These are phyloP conservation scores for Mycena metata DNA, from an alignment of 768 basidiomycete genomes.

Conservation along the genomic window DNA sequence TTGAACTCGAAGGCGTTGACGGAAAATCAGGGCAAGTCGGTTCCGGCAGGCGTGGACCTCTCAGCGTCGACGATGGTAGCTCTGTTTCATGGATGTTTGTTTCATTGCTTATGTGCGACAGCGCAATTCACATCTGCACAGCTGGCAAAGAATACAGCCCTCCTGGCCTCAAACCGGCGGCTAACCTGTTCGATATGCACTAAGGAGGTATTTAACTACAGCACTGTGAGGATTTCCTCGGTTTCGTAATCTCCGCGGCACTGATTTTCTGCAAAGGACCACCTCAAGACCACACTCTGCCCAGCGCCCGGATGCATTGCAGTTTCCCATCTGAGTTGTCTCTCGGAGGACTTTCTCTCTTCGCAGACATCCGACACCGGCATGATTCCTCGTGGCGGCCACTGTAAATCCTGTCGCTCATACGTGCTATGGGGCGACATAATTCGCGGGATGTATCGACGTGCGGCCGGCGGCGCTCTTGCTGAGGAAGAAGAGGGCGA, in stretches of 20 bases:
- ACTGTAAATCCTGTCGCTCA: constrained; percentile 63
- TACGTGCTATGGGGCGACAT: constrained; percentile 82
- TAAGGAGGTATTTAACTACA: constrained; percentile 54
- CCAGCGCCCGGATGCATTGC: constrained; percentile 62
- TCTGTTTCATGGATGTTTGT: constrained; percentile 1
- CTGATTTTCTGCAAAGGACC: constrained; percentile 53
- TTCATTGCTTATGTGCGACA: constrained; percentile 40
- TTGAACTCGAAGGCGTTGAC: constrained; percentile 79
- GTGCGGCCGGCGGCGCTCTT: constrained; percentile 52
- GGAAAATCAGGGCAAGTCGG: constrained; percentile 69
- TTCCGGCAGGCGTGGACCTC: constrained; percentile 67
- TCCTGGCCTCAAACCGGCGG: constrained; percentile 52
- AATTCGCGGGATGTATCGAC: constrained; percentile 71
- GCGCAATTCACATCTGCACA: constrained; percentile 63
- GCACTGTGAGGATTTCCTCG: constrained; percentile 51
- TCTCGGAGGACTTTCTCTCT: constrained; percentile 61
- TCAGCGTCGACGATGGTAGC: constrained; percentile 71
- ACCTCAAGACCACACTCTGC: constrained; percentile 67
- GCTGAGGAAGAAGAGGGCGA: constrained; percentile 47
- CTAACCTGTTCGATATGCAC: constrained; percentile 65
- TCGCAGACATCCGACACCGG: constrained; percentile 39
- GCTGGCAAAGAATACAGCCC: constrained; percentile 61
- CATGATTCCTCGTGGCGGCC: constrained; percentile 74
- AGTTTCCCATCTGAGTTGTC: constrained; percentile 71
- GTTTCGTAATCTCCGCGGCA: constrained; percentile 19